phyloP scores from a whole-genome alignment of 768 basidiomycete species.

The Butyriboletus loyo region DNA sequence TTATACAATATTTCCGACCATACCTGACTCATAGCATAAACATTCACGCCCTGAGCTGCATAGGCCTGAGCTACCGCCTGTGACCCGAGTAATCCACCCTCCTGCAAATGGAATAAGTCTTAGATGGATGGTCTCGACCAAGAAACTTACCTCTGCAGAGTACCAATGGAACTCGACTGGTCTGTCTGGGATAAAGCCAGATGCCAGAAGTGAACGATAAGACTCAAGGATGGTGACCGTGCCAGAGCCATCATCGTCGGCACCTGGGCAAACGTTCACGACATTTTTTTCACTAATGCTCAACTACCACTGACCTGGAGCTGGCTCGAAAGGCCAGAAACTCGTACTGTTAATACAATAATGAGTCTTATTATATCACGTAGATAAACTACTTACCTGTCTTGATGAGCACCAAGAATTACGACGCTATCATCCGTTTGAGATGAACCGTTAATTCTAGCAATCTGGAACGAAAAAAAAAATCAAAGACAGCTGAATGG shows the following conservation, averaged over 20 bases:
- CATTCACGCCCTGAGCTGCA: slow-evolving; percentile 30
- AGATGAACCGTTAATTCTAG: slow-evolving; percentile 72
- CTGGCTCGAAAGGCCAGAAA: slow-evolving; percentile 72
- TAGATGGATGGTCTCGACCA: neutral
- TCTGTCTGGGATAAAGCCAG: slow-evolving; percentile 39
- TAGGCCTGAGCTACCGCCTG: slow-evolving; percentile 86
- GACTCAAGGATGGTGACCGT: slow-evolving; percentile 45
- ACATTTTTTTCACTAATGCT: neutral
- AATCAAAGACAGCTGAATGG: neutral
- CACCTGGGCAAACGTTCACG: slow-evolving; percentile 25
- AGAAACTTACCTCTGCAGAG: slow-evolving; percentile 36
- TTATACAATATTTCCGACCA: neutral
- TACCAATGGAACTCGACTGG: slow-evolving; percentile 52
- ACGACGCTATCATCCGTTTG: slow-evolving; percentile 57
- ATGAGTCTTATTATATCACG: slow-evolving; percentile 1
- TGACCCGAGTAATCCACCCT: slow-evolving; percentile 82
- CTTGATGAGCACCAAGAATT: slow-evolving; percentile 79
- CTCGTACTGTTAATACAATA: slow-evolving; percentile 48
- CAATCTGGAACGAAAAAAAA: slow-evolving; percentile 46
- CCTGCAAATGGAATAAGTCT: slow-evolving; percentile 34
- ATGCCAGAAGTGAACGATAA: slow-evolving; percentile 39
- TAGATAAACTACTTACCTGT: slow-evolving; percentile 47
- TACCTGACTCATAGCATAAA: slow-evolving; percentile 36
- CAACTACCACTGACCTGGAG: slow-evolving; percentile 53
- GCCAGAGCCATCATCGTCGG: slow-evolving; percentile 46